phyloP scores from a whole-genome alignment of 1,139 yeast genomes.

The Magnusiomyces sp. region DNA sequence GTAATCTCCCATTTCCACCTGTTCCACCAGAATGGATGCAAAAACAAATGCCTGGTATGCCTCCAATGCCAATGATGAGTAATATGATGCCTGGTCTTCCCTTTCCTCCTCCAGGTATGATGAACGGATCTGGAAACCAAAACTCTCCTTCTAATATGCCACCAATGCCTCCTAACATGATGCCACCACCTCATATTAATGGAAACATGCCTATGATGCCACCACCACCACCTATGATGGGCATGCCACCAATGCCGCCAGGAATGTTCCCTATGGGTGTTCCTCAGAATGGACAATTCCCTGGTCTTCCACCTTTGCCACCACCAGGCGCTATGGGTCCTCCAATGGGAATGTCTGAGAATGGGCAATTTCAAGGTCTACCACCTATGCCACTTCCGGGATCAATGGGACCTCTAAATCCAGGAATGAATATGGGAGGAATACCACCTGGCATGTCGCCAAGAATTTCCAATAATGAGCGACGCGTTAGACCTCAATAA shows the following conservation, averaged over 20 bases:
- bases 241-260: conserved; percentile 3
- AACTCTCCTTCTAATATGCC: background rate
- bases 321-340: background rate
- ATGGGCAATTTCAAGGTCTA: background rate
- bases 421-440: background rate
- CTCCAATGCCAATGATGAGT: conserved; percentile 1
- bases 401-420: no score
- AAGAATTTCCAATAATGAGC: no score
- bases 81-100: conserved; percentile 5
- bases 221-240: background rate
- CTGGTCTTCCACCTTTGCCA: background rate
- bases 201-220: conserved; percentile 1
- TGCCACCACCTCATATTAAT: background rate
- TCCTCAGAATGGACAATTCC: conserved; percentile 1
- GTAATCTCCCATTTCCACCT: background rate
- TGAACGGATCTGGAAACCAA: background rate
- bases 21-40: background rate
- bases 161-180: conserved; percentile 2
- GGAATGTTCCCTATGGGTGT: conserved; percentile 3
- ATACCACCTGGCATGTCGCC: background rate
- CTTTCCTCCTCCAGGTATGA: conserved; percentile 2
- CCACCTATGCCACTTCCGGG: background rate
- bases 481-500: no score
- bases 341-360: background rate
- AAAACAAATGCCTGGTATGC: background rate